A percentile compares a stretch with the other conserved stretches of the same genome.
Conservation (phyloP, 345 rosid species). For the Kandelia obovata region DNA sequence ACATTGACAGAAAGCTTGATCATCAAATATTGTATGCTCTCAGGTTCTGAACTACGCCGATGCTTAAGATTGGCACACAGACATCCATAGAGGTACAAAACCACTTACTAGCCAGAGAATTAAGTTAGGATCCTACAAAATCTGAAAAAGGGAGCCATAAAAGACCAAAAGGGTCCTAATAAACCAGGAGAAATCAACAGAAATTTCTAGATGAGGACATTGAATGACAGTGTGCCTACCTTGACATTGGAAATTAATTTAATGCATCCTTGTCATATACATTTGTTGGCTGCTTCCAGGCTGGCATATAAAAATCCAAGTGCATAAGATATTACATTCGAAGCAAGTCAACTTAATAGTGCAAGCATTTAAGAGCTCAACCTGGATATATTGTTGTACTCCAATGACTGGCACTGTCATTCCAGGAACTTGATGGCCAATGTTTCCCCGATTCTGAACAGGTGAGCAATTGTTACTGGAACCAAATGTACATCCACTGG, state of each 20-base stretch:
- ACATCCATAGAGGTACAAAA: too few species aligned
- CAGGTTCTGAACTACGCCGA: too few species aligned
- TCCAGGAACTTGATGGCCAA: conserved; percentile 38
- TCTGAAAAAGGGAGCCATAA: background rate
- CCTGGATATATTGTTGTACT: conserved; percentile 37
- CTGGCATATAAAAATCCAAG: conserved; percentile 23
- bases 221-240: conserved; percentile 24
- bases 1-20: too few species aligned
- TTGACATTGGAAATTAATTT: conserved; percentile 29
- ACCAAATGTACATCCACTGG: conserved; percentile 12
- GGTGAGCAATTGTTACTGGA: conserved; percentile 20
- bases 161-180: background rate
- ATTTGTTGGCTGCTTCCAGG: conserved; percentile 32
- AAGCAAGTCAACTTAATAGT: background rate
- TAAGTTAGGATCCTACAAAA: background rate
- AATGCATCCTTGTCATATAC: conserved; percentile 31
- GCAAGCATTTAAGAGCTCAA: conserved; percentile 13
- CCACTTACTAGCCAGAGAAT: background rate
- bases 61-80: too few species aligned
- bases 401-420: conserved; percentile 20
- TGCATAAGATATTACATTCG: conserved; percentile 12
- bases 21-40: too few species aligned
- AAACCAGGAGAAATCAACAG: background rate
- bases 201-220: conserved; percentile 2
- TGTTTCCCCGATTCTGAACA: conserved; percentile 17